Percentiles rank a stretch among this genome's conserved stretches.
phyloP scores from a whole-genome alignment of 192 early-diverging fungal genomes.

The Coemansia sp. region DNA sequence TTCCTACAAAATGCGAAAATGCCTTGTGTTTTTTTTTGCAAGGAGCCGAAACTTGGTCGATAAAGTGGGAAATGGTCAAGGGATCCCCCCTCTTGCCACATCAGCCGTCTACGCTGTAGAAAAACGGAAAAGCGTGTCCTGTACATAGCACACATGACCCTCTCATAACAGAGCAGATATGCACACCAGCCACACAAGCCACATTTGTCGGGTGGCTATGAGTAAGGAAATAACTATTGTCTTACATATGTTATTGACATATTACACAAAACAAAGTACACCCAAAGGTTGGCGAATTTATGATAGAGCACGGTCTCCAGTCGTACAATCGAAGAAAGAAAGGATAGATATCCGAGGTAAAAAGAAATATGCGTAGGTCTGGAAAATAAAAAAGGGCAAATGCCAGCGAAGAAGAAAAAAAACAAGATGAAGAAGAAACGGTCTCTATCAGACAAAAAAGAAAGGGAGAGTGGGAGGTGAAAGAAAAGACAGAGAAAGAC shows the following conservation, averaged over 20 bases:
- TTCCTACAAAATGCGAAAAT: too few species aligned
- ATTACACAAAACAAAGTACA: background rate
- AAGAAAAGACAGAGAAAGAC: background rate
- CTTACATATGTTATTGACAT: background rate
- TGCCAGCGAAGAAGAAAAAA: constrained; percentile 3
- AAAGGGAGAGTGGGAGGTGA: background rate
- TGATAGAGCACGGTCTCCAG: background rate
- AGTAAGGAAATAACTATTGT: background rate
- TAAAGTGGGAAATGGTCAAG: background rate
- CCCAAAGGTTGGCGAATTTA: background rate
- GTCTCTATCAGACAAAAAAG: background rate
- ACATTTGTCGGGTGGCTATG: background rate
- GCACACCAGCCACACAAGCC: background rate
- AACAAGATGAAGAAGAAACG: background rate
- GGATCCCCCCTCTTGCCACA: background rate
- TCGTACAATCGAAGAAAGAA: background rate
- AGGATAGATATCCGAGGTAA: background rate
- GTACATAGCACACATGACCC: background rate
- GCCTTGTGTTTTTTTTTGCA: too few species aligned
- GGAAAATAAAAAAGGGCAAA: constrained; percentile 3
- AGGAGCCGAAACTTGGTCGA: background rate
- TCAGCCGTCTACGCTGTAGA: background rate
- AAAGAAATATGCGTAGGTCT: background rate
- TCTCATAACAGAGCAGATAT: background rate
- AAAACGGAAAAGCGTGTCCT: background rate